Evolutionary conservation across 257 asterid species (phyloP), one percentile per base, ranked within the genome.

Genomic region (Solanum sitiens): DNA sequence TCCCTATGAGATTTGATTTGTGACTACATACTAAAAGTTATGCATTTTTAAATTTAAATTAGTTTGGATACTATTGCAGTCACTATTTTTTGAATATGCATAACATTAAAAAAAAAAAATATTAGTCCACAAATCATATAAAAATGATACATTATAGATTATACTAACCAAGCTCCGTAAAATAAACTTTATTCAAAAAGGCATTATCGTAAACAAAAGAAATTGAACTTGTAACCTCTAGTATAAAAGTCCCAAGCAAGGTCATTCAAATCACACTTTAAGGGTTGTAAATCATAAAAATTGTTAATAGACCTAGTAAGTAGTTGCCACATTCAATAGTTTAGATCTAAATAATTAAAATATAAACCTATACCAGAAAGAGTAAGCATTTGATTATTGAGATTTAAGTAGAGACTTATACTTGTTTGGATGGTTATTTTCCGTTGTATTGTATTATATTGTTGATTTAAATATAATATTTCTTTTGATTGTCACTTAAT

Each of bases 141-240:
- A 0, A 63, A 23, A n/a, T 1, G 1, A 10, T 63, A 1, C 16
- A 63, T 11, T 1, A 27, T 27, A 27, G 30, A 27, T 27, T 63
- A 63, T 23, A 63, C 32, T 2, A 10, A 63, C 7, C 16, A 63
- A 63, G 32, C 71, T 5, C 23, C 0, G 8, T 11, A 8, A n/a
- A 11, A n/a, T 0, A 63, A 63, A 63, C 32, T 63, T 11, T n/a
- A 4, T 23, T 15, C 8, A 63, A 23, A 63, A 63, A 63, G 32
- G 3, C 0, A 0, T 23, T 10, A 0, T 63, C 7, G 1, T 23
- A 63, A 30, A 63, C 2, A 23, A 63, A 4, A 0, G 23, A 8
- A 4, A 23, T 63, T 13, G 3, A 63, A 63, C 7, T 63, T 63
- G 0, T 23, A 5, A 63, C 7, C 1, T 63, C 6, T 0, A 63